Base-by-base conservation (phyloP, 768 basidiomycete genomes). In the Serendipita sp. region DNA sequence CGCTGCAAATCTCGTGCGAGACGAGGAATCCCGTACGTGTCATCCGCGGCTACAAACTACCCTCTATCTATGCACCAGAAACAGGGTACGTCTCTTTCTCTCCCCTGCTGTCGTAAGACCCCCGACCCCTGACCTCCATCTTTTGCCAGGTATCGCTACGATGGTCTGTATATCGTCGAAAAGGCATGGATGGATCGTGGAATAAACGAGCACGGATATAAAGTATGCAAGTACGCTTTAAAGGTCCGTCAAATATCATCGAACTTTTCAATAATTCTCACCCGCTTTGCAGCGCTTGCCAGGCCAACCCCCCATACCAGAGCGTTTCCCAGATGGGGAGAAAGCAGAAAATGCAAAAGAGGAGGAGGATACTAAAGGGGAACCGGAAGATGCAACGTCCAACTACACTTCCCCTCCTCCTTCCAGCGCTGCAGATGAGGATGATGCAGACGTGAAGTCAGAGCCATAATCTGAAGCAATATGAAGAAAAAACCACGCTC, bases 81-180 rank as follows among this genome's bases (percentile, higher is more conserved):
- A 84, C 88, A 77, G 91, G 91, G 84, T 86, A 66, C 60, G 72
- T 64, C 16, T n/a, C n/a, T n/a, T n/a, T n/a, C n/a, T n/a, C n/a
- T n/a, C n/a, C n/a, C n/a, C n/a, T n/a, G n/a, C n/a, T n/a, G n/a
- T n/a, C n/a, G n/a, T n/a, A n/a, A n/a, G n/a, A n/a, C n/a, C n/a
- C n/a, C n/a, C n/a, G n/a, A n/a, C n/a, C n/a, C n/a, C n/a, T n/a
- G n/a, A n/a, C n/a, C n/a, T n/a, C n/a, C n/a, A n/a, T n/a, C n/a
- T n/a, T n/a, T n/a, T n/a, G n/a, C 33, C 61, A 88, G 88, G 26
- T 96, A 93, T 70, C 83, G 91, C 7, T 96, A 96, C 69, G 92
- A 95, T 67, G 93, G 93, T 1, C 76, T 96, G 11, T 96, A 95
- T 69, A 74, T 69, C 1, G 86, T 91, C 16, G 86, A 86, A 72